Evolutionary conservation across 257 asterid species (phyloP), one percentile per base, ranked within the genome.

Genomic region (Verbena officinalis): DNA sequence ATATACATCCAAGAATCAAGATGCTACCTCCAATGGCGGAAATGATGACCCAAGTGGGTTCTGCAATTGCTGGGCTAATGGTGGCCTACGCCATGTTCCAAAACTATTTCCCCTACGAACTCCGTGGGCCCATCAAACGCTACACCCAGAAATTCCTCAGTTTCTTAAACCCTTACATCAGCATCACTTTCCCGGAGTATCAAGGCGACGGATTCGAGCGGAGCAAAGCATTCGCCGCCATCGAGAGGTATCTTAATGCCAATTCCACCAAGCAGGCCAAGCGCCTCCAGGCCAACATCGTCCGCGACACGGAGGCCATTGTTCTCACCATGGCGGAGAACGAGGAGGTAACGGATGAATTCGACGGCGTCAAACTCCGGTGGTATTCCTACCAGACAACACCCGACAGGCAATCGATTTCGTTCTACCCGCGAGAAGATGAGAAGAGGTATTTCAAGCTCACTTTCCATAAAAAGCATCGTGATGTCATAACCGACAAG

Each of bases 331-430:
- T 80, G 77, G 70, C 59, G 9, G 79, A 76, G 16, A 42, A 69
- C 6, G 79, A 80, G 43, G 81, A 76, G 62, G 74, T 76, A 20
- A 69, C 56, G 1, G 84, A 80, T 22, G 79, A 59, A 43, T 80
- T 17, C 23, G 7, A 51, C 33, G 82, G 75, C 9, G 55, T 76
- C 3, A 73, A 73, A 40, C 48, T 76, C 2, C 55, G 75, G 74
- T 79, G 84, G 84, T 17, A 65, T 17, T 73, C 78, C 6, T 38
- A 33, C n/a, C 42, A 23, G 6, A 0, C 15, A 0, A 34, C 16
- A 2, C 20, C 62, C 1, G 11, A 44, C 21, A 0, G 21, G 21
- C 50, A 44, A 16, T 24, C 84, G 10, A 55, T 79, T 20, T 66
- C 79, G 3, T 58, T 49, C 43, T 66, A 48, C 22, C 77, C 80